These are phyloP conservation scores for Adenanthera pavonina DNA, from an alignment of 306 rosid species.

Conservation along the genomic window DNA sequence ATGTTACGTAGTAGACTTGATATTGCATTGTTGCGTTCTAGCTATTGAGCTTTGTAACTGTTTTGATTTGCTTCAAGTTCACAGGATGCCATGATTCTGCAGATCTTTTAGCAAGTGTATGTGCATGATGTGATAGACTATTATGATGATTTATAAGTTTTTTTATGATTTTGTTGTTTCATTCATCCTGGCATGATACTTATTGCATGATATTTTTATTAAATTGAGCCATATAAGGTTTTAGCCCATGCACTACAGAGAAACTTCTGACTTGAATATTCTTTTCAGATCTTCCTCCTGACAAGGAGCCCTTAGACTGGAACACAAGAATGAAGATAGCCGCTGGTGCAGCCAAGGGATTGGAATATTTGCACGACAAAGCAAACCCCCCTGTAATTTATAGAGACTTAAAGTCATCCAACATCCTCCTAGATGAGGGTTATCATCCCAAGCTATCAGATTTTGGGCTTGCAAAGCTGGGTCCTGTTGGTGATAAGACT, in stretches of 20 bases:
- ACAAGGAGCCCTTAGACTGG: conserved; percentile 81
- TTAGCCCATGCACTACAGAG: neutral
- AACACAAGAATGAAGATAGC: conserved; percentile 90
- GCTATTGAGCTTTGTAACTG: neutral
- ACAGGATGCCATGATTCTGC: neutral
- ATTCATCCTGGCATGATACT: neutral
- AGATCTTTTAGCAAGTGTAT: neutral
- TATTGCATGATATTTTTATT: conserved; percentile 12
- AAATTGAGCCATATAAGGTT: neutral
- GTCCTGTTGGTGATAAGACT: conserved; percentile 78
- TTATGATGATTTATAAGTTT: neutral
- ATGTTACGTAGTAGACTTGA: neutral
- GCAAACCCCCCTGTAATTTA: conserved; percentile 77
- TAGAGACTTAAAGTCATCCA: conserved; percentile 82
- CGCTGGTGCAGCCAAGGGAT: conserved; percentile 80
- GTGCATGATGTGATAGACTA: neutral
- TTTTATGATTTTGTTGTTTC: neutral
- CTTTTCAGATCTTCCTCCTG: conserved; percentile 65
- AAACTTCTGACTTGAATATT: conserved; percentile 10
- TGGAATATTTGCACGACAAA: conserved; percentile 82
- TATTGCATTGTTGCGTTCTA: neutral
- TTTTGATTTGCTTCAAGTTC: neutral
- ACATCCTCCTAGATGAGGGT: conserved; percentile 77
- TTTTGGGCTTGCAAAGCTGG: conserved; percentile 84
- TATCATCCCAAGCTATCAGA: conserved; percentile 81